Base-by-base conservation (phyloP, 1,284 basidiomycete species). In the Moesziomyces sp. region DNA sequence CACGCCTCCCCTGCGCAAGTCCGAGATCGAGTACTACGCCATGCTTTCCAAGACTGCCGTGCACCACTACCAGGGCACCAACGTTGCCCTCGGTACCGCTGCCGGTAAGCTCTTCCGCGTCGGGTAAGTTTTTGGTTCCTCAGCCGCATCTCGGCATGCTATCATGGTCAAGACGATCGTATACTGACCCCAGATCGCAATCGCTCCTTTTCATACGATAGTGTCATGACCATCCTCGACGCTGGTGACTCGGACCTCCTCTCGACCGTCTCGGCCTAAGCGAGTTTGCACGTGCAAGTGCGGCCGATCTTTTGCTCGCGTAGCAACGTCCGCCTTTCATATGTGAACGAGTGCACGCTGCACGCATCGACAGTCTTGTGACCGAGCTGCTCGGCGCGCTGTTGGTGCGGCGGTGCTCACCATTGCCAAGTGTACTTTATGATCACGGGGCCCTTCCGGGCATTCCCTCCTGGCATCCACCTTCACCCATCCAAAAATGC, bases 1-100 rank as follows among this genome's bases (percentile, higher is more conserved):
- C 89, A 97, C 94, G 87, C 97, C 96, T 65, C 97, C 97, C 74
- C 90, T 99, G 77, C 93, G 97, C 87, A 97, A 97, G 87, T 97
- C 95, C 65, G 97, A 99, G 89, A 89, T 99, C 74, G 97, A 99
- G 89, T 99, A 99, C 89, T 99, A 99, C 86, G 97, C 97, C 88
- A 99, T 99, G 96, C 89, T 99, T 82, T 87, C 79, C 69, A 97
- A 97, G 89, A 97, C 95, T 66, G 90, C 91, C 71, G 94, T 97
- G 55, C 95, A 97, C 88, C 95, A 97, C 89, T 97, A 79, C 80
- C 81, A 91, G 81, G 96, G 96, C 81, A 94, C 94, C 79, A 99
- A 99, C 86, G 78, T 94, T 95, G 93, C 96, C 67, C 91, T 99
- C 78, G 97, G 97, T 76, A 99, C 97, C 72, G 97, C 97, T 86